These are phyloP conservation scores for Leccinum longicurvipes DNA, from an alignment of 768 basidiomycete species.

Conservation along the genomic window DNA sequence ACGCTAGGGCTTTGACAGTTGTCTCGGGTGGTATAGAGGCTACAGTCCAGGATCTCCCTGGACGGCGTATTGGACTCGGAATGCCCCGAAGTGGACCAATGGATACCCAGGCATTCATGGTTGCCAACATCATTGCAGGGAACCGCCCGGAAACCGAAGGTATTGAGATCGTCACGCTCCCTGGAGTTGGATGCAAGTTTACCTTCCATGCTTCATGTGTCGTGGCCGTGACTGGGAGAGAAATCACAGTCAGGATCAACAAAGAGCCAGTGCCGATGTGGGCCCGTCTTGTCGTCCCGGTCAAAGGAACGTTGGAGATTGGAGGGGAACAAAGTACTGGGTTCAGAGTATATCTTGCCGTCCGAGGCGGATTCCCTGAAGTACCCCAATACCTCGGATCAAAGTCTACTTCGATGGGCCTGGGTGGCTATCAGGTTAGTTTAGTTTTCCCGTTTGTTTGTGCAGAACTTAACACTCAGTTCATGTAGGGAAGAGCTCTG, in stretches of 20 bases:
- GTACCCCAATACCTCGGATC: conserved; percentile 57
- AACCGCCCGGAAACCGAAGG: conserved; percentile 50
- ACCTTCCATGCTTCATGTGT: conserved; percentile 49
- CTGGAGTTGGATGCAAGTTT: conserved; percentile 42
- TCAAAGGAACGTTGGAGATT: conserved; percentile 42
- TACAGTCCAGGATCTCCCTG: conserved; percentile 53
- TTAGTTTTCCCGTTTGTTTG: background rate
- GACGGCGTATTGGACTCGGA: conserved; percentile 50
- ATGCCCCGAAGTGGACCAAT: conserved; percentile 64
- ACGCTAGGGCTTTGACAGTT: conserved; percentile 48
- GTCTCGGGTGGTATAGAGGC: conserved; percentile 53
- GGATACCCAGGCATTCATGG: conserved; percentile 54
- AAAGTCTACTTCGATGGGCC: conserved; percentile 61
- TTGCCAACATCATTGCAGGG: conserved; percentile 57
- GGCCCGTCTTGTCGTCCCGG: conserved; percentile 45
- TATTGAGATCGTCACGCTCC: conserved; percentile 50
- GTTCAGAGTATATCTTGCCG: conserved; percentile 51
- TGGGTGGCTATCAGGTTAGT: conserved; percentile 57
- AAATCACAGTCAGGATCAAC: conserved; percentile 41
- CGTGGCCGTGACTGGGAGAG: conserved; percentile 55
- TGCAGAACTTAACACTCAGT: conserved; percentile 5
- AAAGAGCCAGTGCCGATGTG: conserved; percentile 42
- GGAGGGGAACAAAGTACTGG: conserved; percentile 34
- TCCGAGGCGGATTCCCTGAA: conserved; percentile 59
- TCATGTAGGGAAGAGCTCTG: conserved; percentile 47